These are phyloP conservation scores for Penicillium argentinense DNA, from an alignment of 495 filamentous ascomycete species.

Conservation along the genomic window DNA sequence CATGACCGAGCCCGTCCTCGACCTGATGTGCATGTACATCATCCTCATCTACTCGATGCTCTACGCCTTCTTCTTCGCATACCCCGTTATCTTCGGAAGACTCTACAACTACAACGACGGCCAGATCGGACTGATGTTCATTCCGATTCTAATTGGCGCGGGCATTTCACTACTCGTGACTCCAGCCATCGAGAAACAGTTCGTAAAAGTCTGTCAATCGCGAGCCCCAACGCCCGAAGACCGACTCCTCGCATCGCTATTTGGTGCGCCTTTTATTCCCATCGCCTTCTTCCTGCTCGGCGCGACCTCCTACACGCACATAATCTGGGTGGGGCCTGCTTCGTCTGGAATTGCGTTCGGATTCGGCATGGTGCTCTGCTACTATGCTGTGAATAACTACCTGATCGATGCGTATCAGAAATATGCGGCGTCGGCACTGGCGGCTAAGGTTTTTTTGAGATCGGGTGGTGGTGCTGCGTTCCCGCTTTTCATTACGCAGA, in stretches of 20 bases:
- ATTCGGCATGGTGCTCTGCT: constrained; percentile 66
- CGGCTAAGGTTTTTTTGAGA: constrained; percentile 35
- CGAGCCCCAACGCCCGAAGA: constrained; percentile 35
- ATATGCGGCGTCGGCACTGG: constrained; percentile 35
- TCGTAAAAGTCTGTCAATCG: constrained; percentile 20
- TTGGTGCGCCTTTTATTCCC: constrained; percentile 37
- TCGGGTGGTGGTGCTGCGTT: constrained; percentile 42
- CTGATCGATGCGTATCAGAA: constrained; percentile 64
- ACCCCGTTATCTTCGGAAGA: constrained; percentile 57
- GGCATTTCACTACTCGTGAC: constrained; percentile 48
- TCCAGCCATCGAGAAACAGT: constrained; percentile 35
- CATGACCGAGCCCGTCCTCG: constrained; percentile 53
- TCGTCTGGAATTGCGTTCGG: constrained; percentile 64
- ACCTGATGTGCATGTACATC: constrained; percentile 64
- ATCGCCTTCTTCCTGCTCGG: constrained; percentile 56
- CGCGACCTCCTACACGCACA: constrained; percentile 57
- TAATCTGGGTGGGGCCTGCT: constrained; percentile 66
- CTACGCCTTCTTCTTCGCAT: constrained; percentile 76
- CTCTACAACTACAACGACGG: constrained; percentile 50
- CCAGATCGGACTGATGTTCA: constrained; percentile 36
- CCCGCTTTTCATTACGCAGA: constrained; percentile 50
- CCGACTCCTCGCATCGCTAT: constrained; percentile 33
- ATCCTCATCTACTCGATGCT: constrained; percentile 67
- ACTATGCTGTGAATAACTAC: constrained; percentile 69
- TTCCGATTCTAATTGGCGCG: constrained; percentile 50